Conservation (phyloP, 2,329 filamentous ascomycete genomes). For the Scedosporium aurantiacum region DNA sequence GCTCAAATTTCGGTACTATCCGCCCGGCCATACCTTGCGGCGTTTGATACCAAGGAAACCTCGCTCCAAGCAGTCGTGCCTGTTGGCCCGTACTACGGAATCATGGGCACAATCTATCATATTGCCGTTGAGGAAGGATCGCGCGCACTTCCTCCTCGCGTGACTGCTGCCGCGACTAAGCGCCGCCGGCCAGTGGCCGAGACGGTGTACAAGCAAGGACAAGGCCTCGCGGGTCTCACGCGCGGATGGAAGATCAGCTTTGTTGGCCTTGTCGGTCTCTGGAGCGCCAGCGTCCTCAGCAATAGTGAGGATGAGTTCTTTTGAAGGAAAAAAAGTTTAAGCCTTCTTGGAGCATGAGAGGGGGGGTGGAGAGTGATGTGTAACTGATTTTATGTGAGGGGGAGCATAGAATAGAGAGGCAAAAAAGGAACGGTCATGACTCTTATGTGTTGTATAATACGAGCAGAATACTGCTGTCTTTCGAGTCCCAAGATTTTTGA, state of each 20-base stretch:
- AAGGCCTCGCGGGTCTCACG: conserved; percentile 59
- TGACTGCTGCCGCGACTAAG: conserved; percentile 2
- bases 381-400: not conserved
- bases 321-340: not conserved
- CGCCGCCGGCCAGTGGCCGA: conserved; percentile 15
- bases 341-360: not conserved
- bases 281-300: conserved; percentile 56
- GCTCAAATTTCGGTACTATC: conserved; percentile 69
- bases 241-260: conserved; percentile 68
- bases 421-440: conserved; percentile 1
- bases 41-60: conserved; percentile 30
- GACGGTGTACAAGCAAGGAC: conserved; percentile 44
- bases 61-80: conserved; percentile 65
- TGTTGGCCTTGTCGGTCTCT: conserved; percentile 65
- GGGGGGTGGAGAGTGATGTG: not conserved
- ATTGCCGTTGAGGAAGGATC: conserved; percentile 77
- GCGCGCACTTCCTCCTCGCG: conserved; percentile 17
- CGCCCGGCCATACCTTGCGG: conserved; percentile 37
- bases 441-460: conserved; percentile 1
- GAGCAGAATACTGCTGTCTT: conserved; percentile 7
- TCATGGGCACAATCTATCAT: conserved; percentile 82
- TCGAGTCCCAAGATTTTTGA: conserved; percentile 6
- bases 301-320: conserved; percentile 27
- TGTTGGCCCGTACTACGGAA: conserved; percentile 70
- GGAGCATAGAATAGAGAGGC: not conserved